Base-by-base conservation (phyloP, 1,284 basidiomycete species). In the Jaminaea rosea region DNA sequence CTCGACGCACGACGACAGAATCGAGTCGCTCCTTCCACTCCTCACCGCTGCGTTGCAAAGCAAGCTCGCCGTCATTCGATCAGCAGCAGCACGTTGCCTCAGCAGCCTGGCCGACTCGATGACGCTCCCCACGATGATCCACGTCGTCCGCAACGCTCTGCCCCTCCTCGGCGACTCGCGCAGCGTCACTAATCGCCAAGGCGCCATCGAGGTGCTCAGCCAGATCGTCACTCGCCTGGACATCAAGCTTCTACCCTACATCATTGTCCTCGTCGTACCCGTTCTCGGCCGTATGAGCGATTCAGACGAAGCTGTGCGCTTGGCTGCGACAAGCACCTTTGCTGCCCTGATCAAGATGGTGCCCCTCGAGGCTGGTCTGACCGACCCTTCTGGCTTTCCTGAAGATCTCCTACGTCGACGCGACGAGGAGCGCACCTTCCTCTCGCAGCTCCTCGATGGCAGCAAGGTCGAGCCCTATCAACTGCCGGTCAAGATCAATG, bases 331-430 rank as follows among this genome's bases (percentile, higher is more conserved):
- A 7, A 91, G 91, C 69, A 94, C 92, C 0, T 99, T 99, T 73
- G 94, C 94, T 0, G 87, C 89, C 2, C 78, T 99, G n/a, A 88
- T 99, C 63, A 97, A 98, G 79, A 93, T 99, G 86, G 90, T 98
- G 5, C 94, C 94, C 3, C 80, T 99, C 0, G 94, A 98, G 80
- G 87, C 89, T 59, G 94, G 93, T 48, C 79, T 98, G 29, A 93
- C 93, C 5, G 90, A 97, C 73, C 94, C 94, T 29, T 84, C 85
- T 10, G 87, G 87, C 15, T 96, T 99, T 77, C 84, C 94, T 0
- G 80, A 84, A 44, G 90, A 92, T 52, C 78, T 98, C n/a, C 78
- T 98, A 27, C 84, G 89, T 32, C 56, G 59, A 7, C 50, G 71
- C 2, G 85, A 93, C 50, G 81, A 82, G 5, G 94, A 99, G 74